These are phyloP conservation scores for Zygotorulaspora danielsina DNA, from an alignment of 805 yeast species.

Conservation along the genomic window DNA sequence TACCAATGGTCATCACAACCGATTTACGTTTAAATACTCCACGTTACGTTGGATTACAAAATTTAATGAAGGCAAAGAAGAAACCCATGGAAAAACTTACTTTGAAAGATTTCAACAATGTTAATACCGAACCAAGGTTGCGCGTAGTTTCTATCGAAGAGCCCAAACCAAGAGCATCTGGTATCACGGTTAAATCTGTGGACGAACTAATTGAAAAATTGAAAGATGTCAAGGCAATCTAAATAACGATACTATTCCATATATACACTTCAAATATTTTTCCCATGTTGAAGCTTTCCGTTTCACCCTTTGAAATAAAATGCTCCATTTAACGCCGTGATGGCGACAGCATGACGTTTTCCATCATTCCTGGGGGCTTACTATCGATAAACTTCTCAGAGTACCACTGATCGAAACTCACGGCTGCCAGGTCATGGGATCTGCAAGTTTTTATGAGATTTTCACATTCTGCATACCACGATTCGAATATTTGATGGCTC, in stretches of 20 bases:
- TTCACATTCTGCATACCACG: constrained; percentile 30
- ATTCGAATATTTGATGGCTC: constrained; percentile 22
- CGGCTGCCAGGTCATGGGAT: constrained; percentile 12
- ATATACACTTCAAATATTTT: constrained; percentile 1
- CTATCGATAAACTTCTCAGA: constrained; percentile 20
- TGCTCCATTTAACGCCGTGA: constrained; percentile 14
- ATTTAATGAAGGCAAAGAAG: constrained; percentile 97
- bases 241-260: constrained; percentile 19
- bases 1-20: constrained; percentile 86
- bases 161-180: constrained; percentile 79
- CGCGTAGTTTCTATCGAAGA: constrained; percentile 72
- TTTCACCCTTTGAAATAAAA: too few relatives aligned
- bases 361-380: constrained; percentile 32
- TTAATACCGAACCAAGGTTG: constrained; percentile 55
- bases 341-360: constrained; percentile 21
- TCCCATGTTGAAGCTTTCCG: constrained; percentile 1
- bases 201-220: constrained; percentile 78
- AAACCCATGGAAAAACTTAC: constrained; percentile 74
- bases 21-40: constrained; percentile 94
- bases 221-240: constrained; percentile 70
- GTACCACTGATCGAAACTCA: constrained; percentile 28
- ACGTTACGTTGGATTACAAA: constrained; percentile 91
- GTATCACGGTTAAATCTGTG: constrained; percentile 72
- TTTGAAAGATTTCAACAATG: constrained; percentile 59
- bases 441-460: constrained; percentile 15